Base-by-base conservation (phyloP, 2,329 filamentous ascomycete genomes). In the Chaetomiaceae sp. region DNA sequence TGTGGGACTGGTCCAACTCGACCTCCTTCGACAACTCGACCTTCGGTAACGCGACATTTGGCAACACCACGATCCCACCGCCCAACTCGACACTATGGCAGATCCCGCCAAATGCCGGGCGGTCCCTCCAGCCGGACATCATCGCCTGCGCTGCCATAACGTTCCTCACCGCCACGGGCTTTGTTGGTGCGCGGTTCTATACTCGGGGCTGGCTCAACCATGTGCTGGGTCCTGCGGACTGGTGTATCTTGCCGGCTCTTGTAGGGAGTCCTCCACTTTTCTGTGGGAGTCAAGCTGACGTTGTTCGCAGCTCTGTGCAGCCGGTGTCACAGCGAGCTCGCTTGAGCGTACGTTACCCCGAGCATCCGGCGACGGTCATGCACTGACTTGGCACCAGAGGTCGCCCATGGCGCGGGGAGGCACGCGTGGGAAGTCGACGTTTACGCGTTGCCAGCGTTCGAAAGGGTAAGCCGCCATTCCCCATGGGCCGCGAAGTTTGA, bases 141-240 rank as follows among this genome's bases (percentile, higher is more conserved):
- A 60, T 64, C 20, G 65, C 54, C 4, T 65, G 63, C 51, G 47
- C 64, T 4, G 36, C 64, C 8, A 39, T 67, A 23, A 65, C 63
- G 7, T 61, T 61, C 53, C n/a, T 65, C 11, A 61, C 73, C 17
- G 64, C 67, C 3, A 64, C 65, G 11, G 34, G 61, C 0, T 66
- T 72, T 39, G 67, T 72, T n/a, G 57, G 56, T 3, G 49, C 70
- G n/a, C 70, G 72, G 7, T 66, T 75, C 45, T 73, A 71, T 55
- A 73, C 72, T 8, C 60, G 71, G 46, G 60, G 64, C 5, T 56
- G 63, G 6, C 53, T 73, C 43, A 69, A 70, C 34, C 67, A 66
- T 54, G 66, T 71, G 34, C 62, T 71, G 45, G 69, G 69, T 37
- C 49, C 61, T 11, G 67, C 71, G 22, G 71, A 74, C 52, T 71